Conservation (phyloP, 106 monocot species). For the Gastrodia elata region DNA sequence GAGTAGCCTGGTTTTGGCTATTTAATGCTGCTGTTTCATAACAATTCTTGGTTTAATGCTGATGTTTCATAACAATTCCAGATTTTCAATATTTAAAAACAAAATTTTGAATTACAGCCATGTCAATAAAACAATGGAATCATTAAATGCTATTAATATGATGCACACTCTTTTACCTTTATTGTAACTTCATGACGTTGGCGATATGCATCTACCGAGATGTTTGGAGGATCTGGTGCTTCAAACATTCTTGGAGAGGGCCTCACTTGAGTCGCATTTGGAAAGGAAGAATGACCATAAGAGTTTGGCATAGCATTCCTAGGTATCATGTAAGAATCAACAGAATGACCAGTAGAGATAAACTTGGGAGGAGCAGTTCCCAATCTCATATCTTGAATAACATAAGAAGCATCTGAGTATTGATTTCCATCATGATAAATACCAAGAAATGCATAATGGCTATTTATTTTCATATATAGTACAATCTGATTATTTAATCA, state of each 20-base stretch:
- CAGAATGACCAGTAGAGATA: constrained; percentile 20
- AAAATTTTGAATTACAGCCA: too few relatives aligned
- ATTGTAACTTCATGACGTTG: constrained; percentile 63
- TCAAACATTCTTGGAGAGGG: constrained; percentile 30
- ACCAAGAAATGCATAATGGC: neutral
- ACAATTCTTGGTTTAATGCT: too few relatives aligned
- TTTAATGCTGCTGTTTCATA: too few relatives aligned
- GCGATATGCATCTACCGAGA: constrained; percentile 42
- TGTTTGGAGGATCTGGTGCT: constrained; percentile 22
- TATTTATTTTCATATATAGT: neutral
- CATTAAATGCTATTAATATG: neutral
- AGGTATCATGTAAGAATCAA: constrained; percentile 33
- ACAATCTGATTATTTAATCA: too few relatives aligned
- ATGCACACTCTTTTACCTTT: constrained; percentile 24
- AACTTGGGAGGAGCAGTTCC: constrained; percentile 15
- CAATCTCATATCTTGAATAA: constrained; percentile 39
- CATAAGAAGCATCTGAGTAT: constrained; percentile 4
- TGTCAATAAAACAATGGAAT: neutral
- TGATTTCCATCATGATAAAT: neutral
- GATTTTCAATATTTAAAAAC: too few relatives aligned
- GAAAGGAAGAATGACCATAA: constrained; percentile 33
- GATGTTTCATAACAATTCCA: too few relatives aligned
- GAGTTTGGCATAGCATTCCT: constrained; percentile 20
- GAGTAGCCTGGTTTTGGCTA: too few relatives aligned
- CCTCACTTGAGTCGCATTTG: constrained; percentile 30